These are phyloP conservation scores for Colletotrichum lupini DNA, from an alignment of 2,329 filamentous ascomycete species.

Conservation along the genomic window DNA sequence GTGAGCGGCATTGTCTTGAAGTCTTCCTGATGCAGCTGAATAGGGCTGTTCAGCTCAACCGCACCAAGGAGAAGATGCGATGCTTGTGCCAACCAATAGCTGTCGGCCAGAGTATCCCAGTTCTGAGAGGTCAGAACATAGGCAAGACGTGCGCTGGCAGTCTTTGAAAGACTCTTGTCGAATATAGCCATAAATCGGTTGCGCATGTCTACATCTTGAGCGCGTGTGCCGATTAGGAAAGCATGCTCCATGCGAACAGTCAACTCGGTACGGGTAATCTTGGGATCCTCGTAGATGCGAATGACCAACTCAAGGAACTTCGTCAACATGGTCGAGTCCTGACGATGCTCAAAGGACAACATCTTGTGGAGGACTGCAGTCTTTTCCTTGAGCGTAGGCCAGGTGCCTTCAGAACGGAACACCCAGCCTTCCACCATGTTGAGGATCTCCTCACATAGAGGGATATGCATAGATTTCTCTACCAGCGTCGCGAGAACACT, in stretches of 20 bases:
- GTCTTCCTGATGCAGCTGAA: slow-evolving; percentile 85
- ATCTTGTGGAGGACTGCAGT: slow-evolving; percentile 99
- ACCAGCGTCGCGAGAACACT: slow-evolving; percentile 95
- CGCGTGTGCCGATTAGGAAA: slow-evolving; percentile 94
- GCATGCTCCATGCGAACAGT: slow-evolving; percentile 98
- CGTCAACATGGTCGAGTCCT: slow-evolving; percentile 85
- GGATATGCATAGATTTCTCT: slow-evolving; percentile 90
- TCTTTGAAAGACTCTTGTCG: slow-evolving; percentile 92
- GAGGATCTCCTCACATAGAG: slow-evolving; percentile 91
- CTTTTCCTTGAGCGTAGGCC: slow-evolving; percentile 98
- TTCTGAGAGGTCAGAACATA: slow-evolving; percentile 94
- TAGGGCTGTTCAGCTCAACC: slow-evolving; percentile 83
- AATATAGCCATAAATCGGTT: slow-evolving; percentile 98
- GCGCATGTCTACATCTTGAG: slow-evolving; percentile 94
- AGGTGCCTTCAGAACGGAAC: slow-evolving; percentile 93
- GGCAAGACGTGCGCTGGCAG: slow-evolving; percentile 86
- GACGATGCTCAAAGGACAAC: slow-evolving; percentile 90
- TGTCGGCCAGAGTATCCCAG: slow-evolving; percentile 94
- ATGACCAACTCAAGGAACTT: slow-evolving; percentile 97
- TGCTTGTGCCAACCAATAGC: slow-evolving; percentile 96
- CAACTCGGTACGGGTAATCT: slow-evolving; percentile 93
- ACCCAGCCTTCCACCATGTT: slow-evolving; percentile 97
- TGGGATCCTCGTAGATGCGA: slow-evolving; percentile 96
- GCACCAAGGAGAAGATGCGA: slow-evolving; percentile 92
- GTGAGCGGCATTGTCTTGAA: slow-evolving; percentile 82